Conservation (phyloP, 1,284 basidiomycete genomes). For the Ceratobasidium sp. region DNA sequence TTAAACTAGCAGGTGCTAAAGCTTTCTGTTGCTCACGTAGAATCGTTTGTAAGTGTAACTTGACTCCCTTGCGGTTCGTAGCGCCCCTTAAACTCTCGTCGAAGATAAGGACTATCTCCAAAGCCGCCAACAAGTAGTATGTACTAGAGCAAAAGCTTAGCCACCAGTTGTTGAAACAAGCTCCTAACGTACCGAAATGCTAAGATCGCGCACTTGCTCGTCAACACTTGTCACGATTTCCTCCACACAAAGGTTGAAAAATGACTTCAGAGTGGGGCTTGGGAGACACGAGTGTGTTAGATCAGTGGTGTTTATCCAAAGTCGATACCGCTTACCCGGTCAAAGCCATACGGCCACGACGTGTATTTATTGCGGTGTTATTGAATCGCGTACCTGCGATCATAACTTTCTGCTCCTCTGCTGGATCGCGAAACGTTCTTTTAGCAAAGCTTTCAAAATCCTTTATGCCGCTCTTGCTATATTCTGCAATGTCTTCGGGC, state of each 20-base stretch:
- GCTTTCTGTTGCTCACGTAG: slow-evolving; percentile 1
- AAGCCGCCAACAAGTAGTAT: slow-evolving; percentile 41
- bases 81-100: background rate
- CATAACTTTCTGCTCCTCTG: background rate
- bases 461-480: slow-evolving; percentile 10
- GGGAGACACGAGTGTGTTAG: background rate
- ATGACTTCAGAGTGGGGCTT: background rate
- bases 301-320: background rate
- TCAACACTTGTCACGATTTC: slow-evolving; percentile 26
- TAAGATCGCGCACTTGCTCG: background rate
- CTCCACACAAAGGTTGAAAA: slow-evolving; percentile 35
- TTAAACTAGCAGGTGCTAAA: background rate
- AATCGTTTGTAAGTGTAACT: slow-evolving; percentile 26
- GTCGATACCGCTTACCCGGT: slow-evolving; percentile 28
- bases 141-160: background rate
- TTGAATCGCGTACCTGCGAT: slow-evolving; percentile 24
- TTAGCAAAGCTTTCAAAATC: slow-evolving; percentile 41
- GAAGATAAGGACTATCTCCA: slow-evolving; percentile 31
- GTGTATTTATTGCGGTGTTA: slow-evolving; percentile 15
- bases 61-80: background rate
- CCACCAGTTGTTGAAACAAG: background rate
- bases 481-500: slow-evolving; percentile 26
- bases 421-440: slow-evolving; percentile 6
- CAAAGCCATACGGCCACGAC: slow-evolving; percentile 22
- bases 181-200: background rate